Base-by-base conservation (phyloP, 306 rosid genomes). In the Pyrus betulifolia region DNA sequence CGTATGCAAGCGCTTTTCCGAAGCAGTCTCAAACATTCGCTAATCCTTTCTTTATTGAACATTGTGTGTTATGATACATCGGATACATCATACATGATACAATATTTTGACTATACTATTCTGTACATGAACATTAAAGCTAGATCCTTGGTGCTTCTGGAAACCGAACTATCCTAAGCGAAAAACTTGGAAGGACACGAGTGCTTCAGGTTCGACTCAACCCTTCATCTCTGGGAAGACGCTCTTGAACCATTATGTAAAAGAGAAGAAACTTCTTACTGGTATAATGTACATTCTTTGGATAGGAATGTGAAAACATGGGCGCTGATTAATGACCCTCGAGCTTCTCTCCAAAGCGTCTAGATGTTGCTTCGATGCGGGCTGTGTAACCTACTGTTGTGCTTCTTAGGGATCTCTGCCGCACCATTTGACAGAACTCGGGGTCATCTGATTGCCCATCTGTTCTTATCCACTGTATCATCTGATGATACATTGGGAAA, bases 351-450 rank as follows among this genome's bases (percentile, higher is more conserved):
- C 88, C 91, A 25, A 86, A 70, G 33, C 91, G 89, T 74, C 67
- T 89, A 2, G 97, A 92, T 13, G 82, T 63, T 8, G 97, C 97
- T 84, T 88, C 91, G 21, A 92, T 83, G 71, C 98, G 91, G 64
- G 99, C 99, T 4, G 98, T 96, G 82, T 75, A 85, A 23, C 99
- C 99, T 17, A 96, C 98, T 0, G 99, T 91, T 1, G 89, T 93
- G 71, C 84, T 69, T 70, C 96, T 78, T 4, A 96, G 66, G 0
- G 99, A 96, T 78, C 98, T 82, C 69, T 89, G 93, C 42, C 98
- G 75, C 65, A 96, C 98, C 83, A 91, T 44, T 11, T 85, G 58
- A 60, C 97, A 89, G 78, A 82, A 93, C 77, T 96, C 99, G 1
- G 92, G 99, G 74, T 96, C 98, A 75, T 82, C 76, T 6, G 87